These are phyloP conservation scores for Amoebophrya sp. DNA, from an alignment of 169 alveolate species.

Conservation along the genomic window DNA sequence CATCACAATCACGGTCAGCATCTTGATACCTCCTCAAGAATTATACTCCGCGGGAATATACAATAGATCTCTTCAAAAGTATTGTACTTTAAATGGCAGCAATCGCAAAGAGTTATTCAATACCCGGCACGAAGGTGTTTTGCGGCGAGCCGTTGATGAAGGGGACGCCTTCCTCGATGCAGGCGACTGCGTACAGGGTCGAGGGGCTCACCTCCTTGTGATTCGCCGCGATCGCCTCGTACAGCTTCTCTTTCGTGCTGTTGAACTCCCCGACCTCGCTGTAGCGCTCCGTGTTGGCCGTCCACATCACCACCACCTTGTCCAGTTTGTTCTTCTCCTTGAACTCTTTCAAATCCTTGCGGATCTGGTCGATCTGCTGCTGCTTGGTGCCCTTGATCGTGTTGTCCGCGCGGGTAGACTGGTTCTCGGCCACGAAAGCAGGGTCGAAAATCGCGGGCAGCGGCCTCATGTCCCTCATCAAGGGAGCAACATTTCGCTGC, in stretches of 20 bases:
- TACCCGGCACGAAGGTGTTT: conserved; percentile 63
- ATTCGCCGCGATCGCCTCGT: conserved; percentile 46
- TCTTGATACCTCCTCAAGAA: no score
- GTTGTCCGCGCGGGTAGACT: conserved; percentile 67
- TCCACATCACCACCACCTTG: conserved; percentile 71
- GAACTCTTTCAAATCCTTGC: conserved; percentile 59
- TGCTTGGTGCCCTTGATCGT: conserved; percentile 48
- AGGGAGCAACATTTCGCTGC: conserved; percentile 44
- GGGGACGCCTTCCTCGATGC: conserved; percentile 56
- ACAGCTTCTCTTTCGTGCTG: conserved; percentile 54
- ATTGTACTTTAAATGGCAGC: no score
- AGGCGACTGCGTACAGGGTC: conserved; percentile 67
- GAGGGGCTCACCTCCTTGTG: conserved; percentile 61
- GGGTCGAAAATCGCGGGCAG: conserved; percentile 56
- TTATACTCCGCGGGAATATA: no score
- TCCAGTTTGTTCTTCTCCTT: conserved; percentile 51
- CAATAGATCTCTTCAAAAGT: no score
- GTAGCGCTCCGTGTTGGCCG: conserved; percentile 75
- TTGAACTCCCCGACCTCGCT: conserved; percentile 50
- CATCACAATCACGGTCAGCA: no score
- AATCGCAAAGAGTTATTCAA: no score
- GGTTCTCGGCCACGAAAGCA: conserved; percentile 69
- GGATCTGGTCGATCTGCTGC: conserved; percentile 52
- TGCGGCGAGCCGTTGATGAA: conserved; percentile 81
- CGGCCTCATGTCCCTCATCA: conserved; percentile 51